Evolutionary conservation across 2,329 filamentous ascomycete species (phyloP), one percentile per base, ranked within the genome.

Genomic region (Setomelanomma holmii): DNA sequence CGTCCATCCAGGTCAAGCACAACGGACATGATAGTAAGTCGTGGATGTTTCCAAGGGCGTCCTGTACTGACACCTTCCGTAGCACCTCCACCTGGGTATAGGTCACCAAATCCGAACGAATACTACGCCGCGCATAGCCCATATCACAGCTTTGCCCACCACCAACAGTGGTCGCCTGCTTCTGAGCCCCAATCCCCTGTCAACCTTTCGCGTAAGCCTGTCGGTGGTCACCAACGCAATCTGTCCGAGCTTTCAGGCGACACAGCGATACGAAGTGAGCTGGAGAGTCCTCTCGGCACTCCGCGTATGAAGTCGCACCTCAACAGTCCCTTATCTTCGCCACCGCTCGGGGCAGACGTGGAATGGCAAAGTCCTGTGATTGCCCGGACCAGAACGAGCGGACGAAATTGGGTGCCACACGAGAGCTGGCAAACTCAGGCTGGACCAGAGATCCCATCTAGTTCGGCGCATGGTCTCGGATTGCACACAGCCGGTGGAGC

Each of bases 181-280:
- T 19, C 30, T 0, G 20, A 45, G 16, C 57, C 53, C 0, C 60
- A 64, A 14, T 40, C 45, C 4, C 17, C 43, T 1, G 22, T 27
- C 0, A 22, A 44, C 5, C 33, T 43, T 17, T 5, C 39, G 5
- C 30, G n/a, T 6, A 49, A 51, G 34, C 40, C 51, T 12, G 20
- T 23, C 6, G 22, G 17, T 8, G n/a, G 27, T 4, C 33, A 38
- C 22, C 35, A 42, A 8, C 49, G 46, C 23, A 30, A 43, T n/a
- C 5, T 40, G 5, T 53, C 49, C 8, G 52, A 56, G 38, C 33
- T 55, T 14, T 52, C 55, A 1, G 53, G 56, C n/a, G 56, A 56
- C 8, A 53, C 46, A 2, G 34, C 40, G 20, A 23, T 45, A 1
- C 40, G 27, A 22, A 40, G 46, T 4, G 56, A 58, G 30, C 44